Conservation (phyloP, 805 yeast genomes). For the Pichia cephalocereana region DNA sequence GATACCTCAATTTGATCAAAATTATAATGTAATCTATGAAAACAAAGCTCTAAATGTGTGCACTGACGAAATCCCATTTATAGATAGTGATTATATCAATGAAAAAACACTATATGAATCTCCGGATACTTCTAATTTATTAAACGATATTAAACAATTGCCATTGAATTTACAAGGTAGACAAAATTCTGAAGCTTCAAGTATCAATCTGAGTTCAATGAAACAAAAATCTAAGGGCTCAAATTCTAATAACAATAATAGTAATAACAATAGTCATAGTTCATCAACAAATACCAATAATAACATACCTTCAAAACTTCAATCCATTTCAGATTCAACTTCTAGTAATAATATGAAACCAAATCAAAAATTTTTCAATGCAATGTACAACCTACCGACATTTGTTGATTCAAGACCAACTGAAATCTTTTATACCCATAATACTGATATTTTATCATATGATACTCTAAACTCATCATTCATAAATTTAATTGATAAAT, state of each 20-base stretch:
- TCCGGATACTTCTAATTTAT: slow-evolving; percentile 17
- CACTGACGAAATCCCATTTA: slow-evolving; percentile 49
- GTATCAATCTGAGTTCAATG: neutral
- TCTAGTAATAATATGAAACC: neutral
- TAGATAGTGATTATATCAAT: slow-evolving; percentile 29
- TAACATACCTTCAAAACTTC: neutral
- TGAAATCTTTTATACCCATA: slow-evolving; percentile 42
- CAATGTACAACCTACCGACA: slow-evolving; percentile 1
- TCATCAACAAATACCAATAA: neutral
- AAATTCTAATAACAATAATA: no score
- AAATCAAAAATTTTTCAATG: neutral
- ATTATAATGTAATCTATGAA: slow-evolving; percentile 48
- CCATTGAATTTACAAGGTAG: slow-evolving; percentile 16
- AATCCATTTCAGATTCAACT: neutral
- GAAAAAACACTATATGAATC: slow-evolving; percentile 24
- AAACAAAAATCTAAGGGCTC: neutral
- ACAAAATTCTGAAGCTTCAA: neutral
- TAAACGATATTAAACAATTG: slow-evolving; percentile 17
- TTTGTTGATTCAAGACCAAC: slow-evolving; percentile 1
- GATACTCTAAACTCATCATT: slow-evolving; percentile 41
- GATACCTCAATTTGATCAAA: slow-evolving; percentile 51
- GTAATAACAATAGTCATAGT: no score
- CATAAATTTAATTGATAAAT: slow-evolving; percentile 36
- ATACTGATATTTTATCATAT: slow-evolving; percentile 56
- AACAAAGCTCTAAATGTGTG: slow-evolving; percentile 52